Percentiles rank a stretch among this genome's conserved stretches.
These are phyloP conservation scores for Omphalea diandra DNA, from an alignment of 441 rosid genomes.

Conservation along the genomic window DNA sequence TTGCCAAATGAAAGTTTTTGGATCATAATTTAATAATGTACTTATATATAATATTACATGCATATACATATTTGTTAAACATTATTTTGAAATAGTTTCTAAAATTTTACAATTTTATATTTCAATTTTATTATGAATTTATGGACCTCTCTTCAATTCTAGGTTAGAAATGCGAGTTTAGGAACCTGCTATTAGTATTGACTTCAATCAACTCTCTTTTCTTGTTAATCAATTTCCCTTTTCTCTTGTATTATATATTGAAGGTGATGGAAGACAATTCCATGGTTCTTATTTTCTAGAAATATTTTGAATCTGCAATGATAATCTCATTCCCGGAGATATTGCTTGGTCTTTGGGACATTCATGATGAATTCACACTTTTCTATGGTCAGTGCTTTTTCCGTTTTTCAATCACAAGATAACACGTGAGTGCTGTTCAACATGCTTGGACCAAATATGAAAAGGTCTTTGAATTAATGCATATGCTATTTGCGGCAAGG, in stretches of 20 bases:
- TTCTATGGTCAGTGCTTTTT: background rate
- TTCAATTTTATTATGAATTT: too few relatives aligned
- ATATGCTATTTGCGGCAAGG: background rate
- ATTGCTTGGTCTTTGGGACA: background rate
- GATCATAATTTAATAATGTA: too few relatives aligned
- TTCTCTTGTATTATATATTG: background rate
- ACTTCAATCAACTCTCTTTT: background rate
- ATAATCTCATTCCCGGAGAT: background rate
- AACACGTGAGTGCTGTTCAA: background rate
- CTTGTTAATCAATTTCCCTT: background rate
- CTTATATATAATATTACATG: too few relatives aligned
- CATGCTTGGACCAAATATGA: background rate
- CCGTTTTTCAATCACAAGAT: background rate
- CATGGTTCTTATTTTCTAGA: background rate
- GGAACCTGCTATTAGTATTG: too few relatives aligned
- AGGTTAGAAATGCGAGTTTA: too few relatives aligned
- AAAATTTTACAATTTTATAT: too few relatives aligned
- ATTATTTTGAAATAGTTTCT: too few relatives aligned
- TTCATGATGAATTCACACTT: background rate
- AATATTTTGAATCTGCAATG: background rate
- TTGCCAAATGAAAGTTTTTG: too few relatives aligned
- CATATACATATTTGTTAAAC: too few relatives aligned
- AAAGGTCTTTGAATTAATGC: background rate
- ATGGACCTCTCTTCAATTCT: too few relatives aligned
- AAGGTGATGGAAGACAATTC: conserved; percentile 3